Base-by-base conservation (phyloP, 257 asterid genomes). In the Solanum peruvianum region DNA sequence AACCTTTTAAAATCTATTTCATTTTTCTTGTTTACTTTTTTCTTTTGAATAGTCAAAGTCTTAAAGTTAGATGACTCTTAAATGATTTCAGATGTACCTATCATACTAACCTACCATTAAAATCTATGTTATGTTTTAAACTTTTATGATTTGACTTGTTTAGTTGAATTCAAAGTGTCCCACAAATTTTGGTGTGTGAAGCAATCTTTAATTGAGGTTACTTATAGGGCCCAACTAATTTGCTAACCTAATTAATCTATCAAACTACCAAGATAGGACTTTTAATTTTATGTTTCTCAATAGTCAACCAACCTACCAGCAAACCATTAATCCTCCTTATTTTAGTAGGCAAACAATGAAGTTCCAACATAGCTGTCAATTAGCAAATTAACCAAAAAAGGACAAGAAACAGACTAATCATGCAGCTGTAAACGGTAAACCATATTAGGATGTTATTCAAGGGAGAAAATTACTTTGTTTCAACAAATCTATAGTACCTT, bases 241-340 rank as follows among this genome's bases (percentile, higher is more conserved):
- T 80, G 90, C 82, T 89, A 91, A 91, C 94, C 93, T 90, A 93
- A 93, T 82, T 67, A 87, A 93, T 89, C 92, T 86, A 88, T 88
- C 91, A 86, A 72, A 18, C 69, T 49, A 18, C 85, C 67, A 49
- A 16, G 9, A 47, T 49, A 29, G 83, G 58, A 87, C 90, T 87
- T 87, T 88, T 78, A 88, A 88, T 86, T 72, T 21, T 58, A 45
- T 83, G 82, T 58, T 76, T 16, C 25, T 81, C 67, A 49, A 4
- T 80, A 49, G 70, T 11, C 44, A 29, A 39, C 64, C 62, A 47
- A 27, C 66, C 66, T 27, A 29, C n/a, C 42, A 80, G 39, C 69
- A 18, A 81, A 44, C 29, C 12, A 45, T 16, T 80, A 47, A 47
- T 80, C 9, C 14, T 16, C 85, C 69, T 81, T 49, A 47, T 29